These are phyloP conservation scores for Dicorynia guianensis DNA, from an alignment of 306 rosid genomes.

Conservation along the genomic window DNA sequence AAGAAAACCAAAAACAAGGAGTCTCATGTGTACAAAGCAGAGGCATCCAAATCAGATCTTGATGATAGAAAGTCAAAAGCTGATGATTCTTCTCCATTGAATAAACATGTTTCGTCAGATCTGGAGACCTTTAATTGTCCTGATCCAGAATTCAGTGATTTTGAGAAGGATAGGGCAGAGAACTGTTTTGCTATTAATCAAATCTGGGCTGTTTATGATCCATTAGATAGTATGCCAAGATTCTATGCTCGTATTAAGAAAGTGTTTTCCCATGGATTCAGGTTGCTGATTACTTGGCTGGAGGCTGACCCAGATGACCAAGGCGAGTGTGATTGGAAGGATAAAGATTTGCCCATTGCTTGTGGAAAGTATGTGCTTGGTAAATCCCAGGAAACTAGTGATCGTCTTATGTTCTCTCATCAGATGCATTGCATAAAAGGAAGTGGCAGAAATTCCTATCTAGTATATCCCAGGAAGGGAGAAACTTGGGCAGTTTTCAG, in stretches of 20 bases:
- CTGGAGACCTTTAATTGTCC: slow-evolving; percentile 43
- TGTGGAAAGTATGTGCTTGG: slow-evolving; percentile 74
- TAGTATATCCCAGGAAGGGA: slow-evolving; percentile 79
- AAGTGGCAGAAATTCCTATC: slow-evolving; percentile 37
- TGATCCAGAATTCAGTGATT: slow-evolving; percentile 79
- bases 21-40: slow-evolving; percentile 36
- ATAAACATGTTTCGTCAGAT: slow-evolving; percentile 40
- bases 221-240: slow-evolving; percentile 78
- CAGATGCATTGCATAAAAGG: slow-evolving; percentile 57
- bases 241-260: slow-evolving; percentile 76
- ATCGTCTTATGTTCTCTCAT: slow-evolving; percentile 74
- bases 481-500: slow-evolving; percentile 93
- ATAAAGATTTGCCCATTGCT: slow-evolving; percentile 66
- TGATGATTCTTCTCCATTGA: slow-evolving; percentile 31
- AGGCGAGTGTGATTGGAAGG: slow-evolving; percentile 64
- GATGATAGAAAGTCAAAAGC: slow-evolving; percentile 38
- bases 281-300: slow-evolving; percentile 75
- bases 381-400: slow-evolving; percentile 38
- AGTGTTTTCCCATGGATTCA: slow-evolving; percentile 66
- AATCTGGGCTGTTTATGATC: slow-evolving; percentile 81
- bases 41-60: slow-evolving; percentile 45
- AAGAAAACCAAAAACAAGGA: slow-evolving; percentile 46
- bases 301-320: slow-evolving; percentile 62
- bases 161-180: slow-evolving; percentile 61
- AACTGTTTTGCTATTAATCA: slow-evolving; percentile 64